These are phyloP conservation scores for Boletus reticuloceps DNA, from an alignment of 768 basidiomycete genomes.

Conservation along the genomic window DNA sequence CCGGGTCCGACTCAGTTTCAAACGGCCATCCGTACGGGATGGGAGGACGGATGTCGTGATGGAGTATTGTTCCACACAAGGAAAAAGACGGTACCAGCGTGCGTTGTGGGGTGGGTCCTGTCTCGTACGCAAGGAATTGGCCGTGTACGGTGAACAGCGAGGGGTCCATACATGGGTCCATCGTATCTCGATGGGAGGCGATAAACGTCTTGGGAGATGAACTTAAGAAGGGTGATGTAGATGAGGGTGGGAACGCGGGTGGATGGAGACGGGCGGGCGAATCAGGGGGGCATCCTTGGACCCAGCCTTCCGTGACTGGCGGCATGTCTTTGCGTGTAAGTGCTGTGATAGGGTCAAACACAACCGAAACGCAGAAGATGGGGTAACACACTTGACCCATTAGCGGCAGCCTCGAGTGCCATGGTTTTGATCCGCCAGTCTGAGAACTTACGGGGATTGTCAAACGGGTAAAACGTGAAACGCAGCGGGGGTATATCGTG, in stretches of 20 bases:
- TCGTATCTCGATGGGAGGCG: slow-evolving; percentile 32
- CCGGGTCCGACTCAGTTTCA: slow-evolving; percentile 26
- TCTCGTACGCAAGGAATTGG: slow-evolving; percentile 46
- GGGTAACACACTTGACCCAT: slow-evolving; percentile 22
- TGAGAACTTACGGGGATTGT: slow-evolving; percentile 28
- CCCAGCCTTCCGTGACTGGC: slow-evolving; percentile 26
- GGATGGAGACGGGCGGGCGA: slow-evolving; percentile 29
- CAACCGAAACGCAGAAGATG: neutral
- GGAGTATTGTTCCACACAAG: slow-evolving; percentile 46
- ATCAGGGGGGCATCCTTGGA: slow-evolving; percentile 16
- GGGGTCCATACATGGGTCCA: slow-evolving; percentile 40
- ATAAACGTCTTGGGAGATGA: slow-evolving; percentile 29
- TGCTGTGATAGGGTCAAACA: slow-evolving; percentile 16
- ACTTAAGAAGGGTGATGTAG: neutral
- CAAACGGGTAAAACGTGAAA: slow-evolving; percentile 29
- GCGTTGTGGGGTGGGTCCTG: slow-evolving; percentile 44
- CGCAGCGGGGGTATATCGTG: slow-evolving; percentile 31
- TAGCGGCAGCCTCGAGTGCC: slow-evolving; percentile 25
- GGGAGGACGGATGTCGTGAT: slow-evolving; percentile 55
- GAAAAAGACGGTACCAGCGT: slow-evolving; percentile 52
- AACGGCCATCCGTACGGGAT: slow-evolving; percentile 47
- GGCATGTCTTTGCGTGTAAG: slow-evolving; percentile 34
- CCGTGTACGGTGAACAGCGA: slow-evolving; percentile 42
- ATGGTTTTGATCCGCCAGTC: slow-evolving; percentile 23
- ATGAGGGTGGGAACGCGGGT: slow-evolving; percentile 26